phyloP scores from a whole-genome alignment of 2,329 filamentous ascomycete genomes.

The Colletotrichum tropicale region DNA sequence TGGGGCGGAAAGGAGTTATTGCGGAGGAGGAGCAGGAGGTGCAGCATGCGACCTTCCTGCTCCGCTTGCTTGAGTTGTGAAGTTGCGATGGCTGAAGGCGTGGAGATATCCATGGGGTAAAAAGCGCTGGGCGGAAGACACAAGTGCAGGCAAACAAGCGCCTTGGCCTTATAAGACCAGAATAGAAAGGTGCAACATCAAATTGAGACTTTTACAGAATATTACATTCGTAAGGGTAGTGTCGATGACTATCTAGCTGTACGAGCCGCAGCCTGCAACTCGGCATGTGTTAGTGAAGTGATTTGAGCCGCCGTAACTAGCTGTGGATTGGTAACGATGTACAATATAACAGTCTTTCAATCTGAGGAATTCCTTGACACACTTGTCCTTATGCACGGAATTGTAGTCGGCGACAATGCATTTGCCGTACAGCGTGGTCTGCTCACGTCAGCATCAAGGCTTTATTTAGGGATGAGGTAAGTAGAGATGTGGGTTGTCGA shows the following conservation, averaged over 20 bases:
- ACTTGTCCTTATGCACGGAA: conserved; percentile 89
- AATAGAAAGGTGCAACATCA: not conserved
- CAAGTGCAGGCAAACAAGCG: not conserved
- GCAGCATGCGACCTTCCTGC: conserved; percentile 79
- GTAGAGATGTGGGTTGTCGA: not conserved
- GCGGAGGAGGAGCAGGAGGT: conserved; percentile 85
- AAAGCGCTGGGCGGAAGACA: not conserved
- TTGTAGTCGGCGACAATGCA: conserved; percentile 92
- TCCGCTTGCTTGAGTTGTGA: conserved; percentile 78
- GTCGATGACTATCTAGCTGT: not conserved
- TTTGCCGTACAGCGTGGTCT: conserved; percentile 89
- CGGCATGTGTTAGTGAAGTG: not conserved
- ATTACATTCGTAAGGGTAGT: not conserved
- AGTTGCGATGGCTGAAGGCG: not conserved
- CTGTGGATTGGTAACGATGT: conserved; percentile 31
- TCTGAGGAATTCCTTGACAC: conserved; percentile 80
- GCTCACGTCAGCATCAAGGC: not conserved
- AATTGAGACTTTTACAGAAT: not conserved
- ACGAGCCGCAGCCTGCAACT: conserved; percentile 14
- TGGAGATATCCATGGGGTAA: not conserved
- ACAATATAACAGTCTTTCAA: conserved; percentile 91
- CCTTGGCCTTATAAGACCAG: not conserved
- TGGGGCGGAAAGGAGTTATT: conserved; percentile 54
- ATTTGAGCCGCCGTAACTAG: not conserved
- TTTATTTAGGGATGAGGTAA: not conserved